Evolutionary conservation across 176 grass and related monocot genomes (phyloP).

Genomic region (Eleusine coracana): DNA sequence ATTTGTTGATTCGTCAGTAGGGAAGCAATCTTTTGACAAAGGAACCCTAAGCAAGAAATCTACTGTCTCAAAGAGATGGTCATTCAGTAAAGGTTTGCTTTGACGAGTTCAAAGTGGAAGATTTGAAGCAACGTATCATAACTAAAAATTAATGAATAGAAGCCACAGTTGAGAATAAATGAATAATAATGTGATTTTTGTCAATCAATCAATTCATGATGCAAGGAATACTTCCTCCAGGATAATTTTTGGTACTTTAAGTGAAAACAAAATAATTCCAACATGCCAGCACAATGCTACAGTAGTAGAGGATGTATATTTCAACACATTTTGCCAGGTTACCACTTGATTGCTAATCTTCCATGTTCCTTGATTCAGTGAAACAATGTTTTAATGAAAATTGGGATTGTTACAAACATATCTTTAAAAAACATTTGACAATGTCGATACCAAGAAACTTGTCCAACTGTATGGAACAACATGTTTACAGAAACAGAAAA

Average conservation of each 20-base stretch:
- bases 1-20: not conserved
- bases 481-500: not conserved
- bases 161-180: not conserved
- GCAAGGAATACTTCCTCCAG: not conserved
- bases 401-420: not conserved
- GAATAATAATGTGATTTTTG: not conserved
- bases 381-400: not conserved
- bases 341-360: not conserved
- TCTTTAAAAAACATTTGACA: not conserved
- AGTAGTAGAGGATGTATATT: not conserved
- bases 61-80: not conserved
- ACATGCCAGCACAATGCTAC: not conserved
- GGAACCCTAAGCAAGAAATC: not conserved
- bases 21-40: constrained; percentile 20
- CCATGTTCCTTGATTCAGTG: not conserved
- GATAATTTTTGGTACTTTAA: not conserved
- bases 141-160: not conserved
- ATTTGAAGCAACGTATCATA: not conserved
- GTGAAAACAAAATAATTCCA: not conserved
- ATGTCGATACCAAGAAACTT: not conserved
- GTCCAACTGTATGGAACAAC: not conserved
- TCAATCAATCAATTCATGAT: not conserved
- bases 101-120: no score
- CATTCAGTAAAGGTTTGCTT: not conserved
- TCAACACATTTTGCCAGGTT: not conserved